Percentiles rank a stretch among this genome's conserved stretches.
Evolutionary conservation across 2,329 filamentous ascomycete species (phyloP).

Genomic region (Colletotrichum camelliae): DNA sequence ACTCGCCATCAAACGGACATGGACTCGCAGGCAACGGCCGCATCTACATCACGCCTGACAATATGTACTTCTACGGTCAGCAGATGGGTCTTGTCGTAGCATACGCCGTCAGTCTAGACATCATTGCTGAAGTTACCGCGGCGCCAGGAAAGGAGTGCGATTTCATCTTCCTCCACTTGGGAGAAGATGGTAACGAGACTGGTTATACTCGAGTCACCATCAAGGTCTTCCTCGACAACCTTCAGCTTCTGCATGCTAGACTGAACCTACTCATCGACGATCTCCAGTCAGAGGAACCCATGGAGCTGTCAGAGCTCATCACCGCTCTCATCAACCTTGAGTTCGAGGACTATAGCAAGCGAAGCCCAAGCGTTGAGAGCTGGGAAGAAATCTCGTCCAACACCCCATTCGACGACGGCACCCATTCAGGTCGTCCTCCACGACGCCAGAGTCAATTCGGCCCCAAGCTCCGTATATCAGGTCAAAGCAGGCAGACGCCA

Average conservation of each 20-base stretch:
- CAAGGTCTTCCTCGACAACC: constrained; percentile 90
- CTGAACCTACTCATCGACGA: constrained; percentile 87
- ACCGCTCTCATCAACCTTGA: constrained; percentile 79
- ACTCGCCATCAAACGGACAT: constrained; percentile 41
- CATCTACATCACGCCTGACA: constrained; percentile 84
- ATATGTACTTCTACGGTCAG: constrained; percentile 96
- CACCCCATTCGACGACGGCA: constrained; percentile 65
- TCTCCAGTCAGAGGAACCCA: constrained; percentile 73
- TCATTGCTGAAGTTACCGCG: constrained; percentile 86
- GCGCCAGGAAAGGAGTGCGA: constrained; percentile 91
- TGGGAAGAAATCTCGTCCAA: constrained; percentile 82
- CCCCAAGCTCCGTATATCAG: constrained; percentile 38
- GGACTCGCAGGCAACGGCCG: constrained; percentile 72
- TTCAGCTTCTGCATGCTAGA: constrained; percentile 80
- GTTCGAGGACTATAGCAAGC: constrained; percentile 59
- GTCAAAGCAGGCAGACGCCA: constrained; percentile 35
- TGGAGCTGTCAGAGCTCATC: constrained; percentile 73
- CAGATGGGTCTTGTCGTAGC: constrained; percentile 90
- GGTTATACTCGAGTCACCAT: constrained; percentile 80
- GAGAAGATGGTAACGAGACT: constrained; percentile 65
- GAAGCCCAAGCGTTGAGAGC: constrained; percentile 81
- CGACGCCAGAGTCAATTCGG: constrained; percentile 38
- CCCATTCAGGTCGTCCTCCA: constrained; percentile 43
- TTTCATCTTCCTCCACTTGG: constrained; percentile 83
- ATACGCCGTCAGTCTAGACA: constrained; percentile 75